These are phyloP conservation scores for Botrytis pseudocinerea DNA, from an alignment of 2,329 filamentous ascomycete genomes.

Conservation along the genomic window DNA sequence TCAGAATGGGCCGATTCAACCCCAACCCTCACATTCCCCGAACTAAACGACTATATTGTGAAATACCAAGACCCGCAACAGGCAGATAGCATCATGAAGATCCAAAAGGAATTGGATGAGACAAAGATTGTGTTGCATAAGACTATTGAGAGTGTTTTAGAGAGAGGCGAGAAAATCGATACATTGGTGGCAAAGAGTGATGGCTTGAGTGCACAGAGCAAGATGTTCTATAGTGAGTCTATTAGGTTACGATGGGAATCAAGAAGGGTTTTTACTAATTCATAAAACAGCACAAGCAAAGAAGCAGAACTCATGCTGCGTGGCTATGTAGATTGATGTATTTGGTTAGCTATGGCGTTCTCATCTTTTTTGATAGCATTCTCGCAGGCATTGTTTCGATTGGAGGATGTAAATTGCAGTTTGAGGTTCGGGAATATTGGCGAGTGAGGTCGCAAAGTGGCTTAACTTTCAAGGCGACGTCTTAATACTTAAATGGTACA, in stretches of 20 bases:
- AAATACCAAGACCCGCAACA: conserved; percentile 71
- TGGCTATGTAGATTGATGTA: conserved; percentile 58
- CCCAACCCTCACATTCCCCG: conserved; percentile 62
- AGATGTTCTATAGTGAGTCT: conserved; percentile 88
- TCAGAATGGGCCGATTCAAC: conserved; percentile 62
- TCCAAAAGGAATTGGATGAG: conserved; percentile 95
- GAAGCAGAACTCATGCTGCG: conserved; percentile 78
- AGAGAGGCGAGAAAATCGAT: conserved; percentile 96
- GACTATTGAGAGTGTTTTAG: conserved; percentile 85
- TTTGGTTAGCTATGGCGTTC: conserved; percentile 27
- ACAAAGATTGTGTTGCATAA: conserved; percentile 97
- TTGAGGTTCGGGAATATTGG: conserved; percentile 10
- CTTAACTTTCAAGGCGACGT: not conserved
- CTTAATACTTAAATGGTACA: conserved; percentile 13
- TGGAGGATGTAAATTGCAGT: conserved; percentile 18
- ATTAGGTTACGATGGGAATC: not conserved
- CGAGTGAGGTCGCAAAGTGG: not conserved
- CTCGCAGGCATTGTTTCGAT: conserved; percentile 6
- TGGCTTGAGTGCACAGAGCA: conserved; percentile 84
- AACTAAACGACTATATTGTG: conserved; percentile 74
- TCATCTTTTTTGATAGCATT: conserved; percentile 26
- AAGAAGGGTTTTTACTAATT: conserved; percentile 23
- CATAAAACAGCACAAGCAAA: conserved; percentile 60
- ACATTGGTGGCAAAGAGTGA: conserved; percentile 92
- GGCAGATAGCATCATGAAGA: conserved; percentile 91